These are phyloP conservation scores for Metschnikowia lochheadii DNA, from an alignment of 805 yeast species.

Conservation along the genomic window DNA sequence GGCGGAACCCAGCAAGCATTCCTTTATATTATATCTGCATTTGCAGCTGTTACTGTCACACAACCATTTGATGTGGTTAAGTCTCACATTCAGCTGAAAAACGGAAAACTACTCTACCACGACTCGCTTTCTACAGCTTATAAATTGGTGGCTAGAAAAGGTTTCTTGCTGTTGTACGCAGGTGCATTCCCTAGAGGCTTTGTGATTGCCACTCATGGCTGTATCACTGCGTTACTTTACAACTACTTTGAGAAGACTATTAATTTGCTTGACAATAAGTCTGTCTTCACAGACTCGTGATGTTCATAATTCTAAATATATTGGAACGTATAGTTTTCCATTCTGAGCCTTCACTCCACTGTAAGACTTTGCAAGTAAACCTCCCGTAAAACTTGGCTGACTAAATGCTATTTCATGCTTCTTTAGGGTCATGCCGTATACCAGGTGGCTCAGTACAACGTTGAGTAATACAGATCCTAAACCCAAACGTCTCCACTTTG, in stretches of 20 bases:
- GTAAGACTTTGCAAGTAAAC: slow-evolving; percentile 51
- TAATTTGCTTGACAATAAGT: slow-evolving; percentile 14
- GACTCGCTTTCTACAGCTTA: slow-evolving; percentile 49
- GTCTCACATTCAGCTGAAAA: slow-evolving; percentile 78
- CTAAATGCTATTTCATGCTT: slow-evolving; percentile 58
- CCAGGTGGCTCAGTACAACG: slow-evolving; percentile 38
- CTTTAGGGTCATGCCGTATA: slow-evolving; percentile 46
- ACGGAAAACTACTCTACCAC: slow-evolving; percentile 52
- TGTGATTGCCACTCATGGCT: slow-evolving; percentile 68
- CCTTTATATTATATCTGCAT: slow-evolving; percentile 52
- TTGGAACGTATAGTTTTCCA: slow-evolving; percentile 49
- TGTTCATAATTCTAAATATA: slow-evolving; percentile 33
- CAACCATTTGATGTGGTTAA: slow-evolving; percentile 89
- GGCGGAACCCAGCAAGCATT: slow-evolving; percentile 46
- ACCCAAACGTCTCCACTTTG: slow-evolving; percentile 45
- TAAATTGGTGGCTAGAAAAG: slow-evolving; percentile 24
- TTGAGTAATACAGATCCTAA: slow-evolving; percentile 46
- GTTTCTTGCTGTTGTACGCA: slow-evolving; percentile 29
- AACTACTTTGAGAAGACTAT: slow-evolving; percentile 44
- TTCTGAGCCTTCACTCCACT: slow-evolving; percentile 54
- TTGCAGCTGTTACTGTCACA: slow-evolving; percentile 70
- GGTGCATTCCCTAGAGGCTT: slow-evolving; percentile 58
- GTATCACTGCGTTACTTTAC: slow-evolving; percentile 62
- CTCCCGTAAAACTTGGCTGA: slow-evolving; percentile 68
- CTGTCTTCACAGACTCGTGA: slow-evolving; percentile 17